Base-by-base conservation (phyloP, 768 basidiomycete species). In the Coprinopsis sp. region DNA sequence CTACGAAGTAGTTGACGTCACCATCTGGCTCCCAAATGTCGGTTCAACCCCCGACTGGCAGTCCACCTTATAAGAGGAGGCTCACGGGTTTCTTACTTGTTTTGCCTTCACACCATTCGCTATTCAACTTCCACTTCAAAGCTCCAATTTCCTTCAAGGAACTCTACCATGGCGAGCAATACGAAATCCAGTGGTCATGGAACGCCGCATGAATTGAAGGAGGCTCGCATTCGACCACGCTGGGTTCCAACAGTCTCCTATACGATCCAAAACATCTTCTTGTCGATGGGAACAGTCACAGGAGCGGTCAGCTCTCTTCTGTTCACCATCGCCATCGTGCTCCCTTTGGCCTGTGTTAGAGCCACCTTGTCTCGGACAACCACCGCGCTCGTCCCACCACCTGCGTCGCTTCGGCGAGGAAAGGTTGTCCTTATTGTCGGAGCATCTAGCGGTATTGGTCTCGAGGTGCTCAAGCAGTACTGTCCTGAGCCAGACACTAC, bases 341-440 rank as follows among this genome's bases (percentile, higher is more conserved):
- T 63, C 11, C 62, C 59, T 2, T 34, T 63, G 5, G 55, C 58
- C 3, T 28, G 52, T 10, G 5, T 53, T 4, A 33, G 55, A 13
- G 29, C 29, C 13, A 37, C 56, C 14, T 2, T 54, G 11, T 57
- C 59, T 1, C 25, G 21, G 8, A 3, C 21, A 6, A 43, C 31
- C 36, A 42, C 54, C 27, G 51, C 29, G 25, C 24, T 44, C 4
- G 13, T 25, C 4, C 31, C 16, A 2, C 33, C 34, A 11, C 27
- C 13, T 22, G 50, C 43, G 1, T 38, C 34, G 16, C 44, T 29
- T 18, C 46, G 43, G 37, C 57, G 39, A 36, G 51, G 53, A 18
- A 59, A 60, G 23, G 61, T 61, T 33, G 53, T 62, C 2, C 49
- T 66, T 24, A 53, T 63, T 21, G 54, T 66, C n/a, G 64, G 62